Evolutionary conservation across 163 green algal genomes (phyloP).

Genomic region (Scenedesmus sp.): DNA sequence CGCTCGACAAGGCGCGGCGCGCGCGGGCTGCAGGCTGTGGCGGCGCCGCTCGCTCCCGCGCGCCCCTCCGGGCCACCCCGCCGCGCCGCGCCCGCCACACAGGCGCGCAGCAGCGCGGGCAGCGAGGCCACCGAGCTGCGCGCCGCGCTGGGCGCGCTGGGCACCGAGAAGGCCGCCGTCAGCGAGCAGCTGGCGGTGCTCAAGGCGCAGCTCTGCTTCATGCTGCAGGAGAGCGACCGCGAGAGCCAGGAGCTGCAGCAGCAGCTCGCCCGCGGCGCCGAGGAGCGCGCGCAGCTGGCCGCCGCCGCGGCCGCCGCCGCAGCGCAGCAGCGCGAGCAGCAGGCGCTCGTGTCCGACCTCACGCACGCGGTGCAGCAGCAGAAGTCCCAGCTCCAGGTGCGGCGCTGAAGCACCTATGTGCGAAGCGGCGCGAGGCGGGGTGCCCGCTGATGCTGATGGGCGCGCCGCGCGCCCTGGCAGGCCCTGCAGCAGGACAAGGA

Average conservation of each 20-base stretch:
- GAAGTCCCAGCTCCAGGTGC: slow-evolving; percentile 66
- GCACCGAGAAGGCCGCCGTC: slow-evolving; percentile 41
- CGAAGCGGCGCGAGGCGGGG: no score
- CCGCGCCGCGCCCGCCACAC: no score
- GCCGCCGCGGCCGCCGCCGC: slow-evolving; percentile 46
- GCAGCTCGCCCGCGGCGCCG: slow-evolving; percentile 40
- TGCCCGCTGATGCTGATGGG: no score
- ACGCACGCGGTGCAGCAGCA: slow-evolving; percentile 72
- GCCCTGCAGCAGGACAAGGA: slow-evolving; percentile 65
- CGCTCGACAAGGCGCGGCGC: slow-evolving; percentile 11
- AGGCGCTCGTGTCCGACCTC: slow-evolving; percentile 54
- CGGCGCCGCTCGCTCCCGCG: not conserved
- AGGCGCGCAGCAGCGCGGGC: slow-evolving; percentile 1
- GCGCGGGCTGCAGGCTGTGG: no score
- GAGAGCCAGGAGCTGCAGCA: slow-evolving; percentile 52
- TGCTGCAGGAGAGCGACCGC: slow-evolving; percentile 55
- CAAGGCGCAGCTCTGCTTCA: slow-evolving; percentile 72
- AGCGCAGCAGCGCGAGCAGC: slow-evolving; percentile 42
- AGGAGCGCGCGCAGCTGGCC: slow-evolving; percentile 44
- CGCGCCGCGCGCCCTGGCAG: not conserved
- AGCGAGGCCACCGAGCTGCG: slow-evolving; percentile 22
- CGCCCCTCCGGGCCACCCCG: not conserved
- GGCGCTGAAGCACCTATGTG: slow-evolving; percentile 2
- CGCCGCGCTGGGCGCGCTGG: not conserved
- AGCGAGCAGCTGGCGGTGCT: slow-evolving; percentile 71